These are phyloP conservation scores for Glarea lozoyensis DNA, from an alignment of 495 filamentous ascomycete species.

Conservation along the genomic window DNA sequence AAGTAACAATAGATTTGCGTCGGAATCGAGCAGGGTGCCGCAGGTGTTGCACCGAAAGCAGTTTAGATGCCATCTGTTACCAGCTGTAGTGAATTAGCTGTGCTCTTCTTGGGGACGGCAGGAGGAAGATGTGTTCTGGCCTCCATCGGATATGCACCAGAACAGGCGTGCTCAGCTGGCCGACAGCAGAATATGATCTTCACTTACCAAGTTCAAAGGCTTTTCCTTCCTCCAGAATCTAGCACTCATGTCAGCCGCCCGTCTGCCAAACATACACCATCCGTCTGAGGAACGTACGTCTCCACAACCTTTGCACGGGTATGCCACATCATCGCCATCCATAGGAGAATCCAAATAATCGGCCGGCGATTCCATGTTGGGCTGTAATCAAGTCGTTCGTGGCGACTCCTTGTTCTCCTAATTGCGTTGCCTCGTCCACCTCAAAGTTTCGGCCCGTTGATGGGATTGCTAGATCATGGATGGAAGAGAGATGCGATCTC, in stretches of 20 bases:
- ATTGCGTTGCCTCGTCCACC: neutral
- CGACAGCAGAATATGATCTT: neutral
- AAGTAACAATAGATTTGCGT: conserved; percentile 93
- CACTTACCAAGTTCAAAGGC: conserved; percentile 92
- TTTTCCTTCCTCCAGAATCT: conserved; percentile 98
- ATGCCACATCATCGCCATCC: conserved; percentile 80
- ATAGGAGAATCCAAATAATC: conserved; percentile 72
- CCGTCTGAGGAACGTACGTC: conserved; percentile 50
- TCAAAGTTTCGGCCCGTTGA: neutral
- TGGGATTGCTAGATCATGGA: conserved; percentile 17
- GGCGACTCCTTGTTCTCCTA: conserved; percentile 8
- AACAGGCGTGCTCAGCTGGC: neutral
- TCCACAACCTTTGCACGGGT: conserved; percentile 95
- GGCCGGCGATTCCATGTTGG: conserved; percentile 45
- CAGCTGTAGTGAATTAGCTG: conserved; percentile 50
- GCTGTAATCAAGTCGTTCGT: conserved; percentile 2
- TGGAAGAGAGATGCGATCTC: conserved; percentile 13
- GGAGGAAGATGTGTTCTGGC: neutral
- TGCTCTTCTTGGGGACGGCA: neutral
- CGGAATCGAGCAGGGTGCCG: conserved; percentile 89
- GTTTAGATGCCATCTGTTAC: conserved; percentile 98
- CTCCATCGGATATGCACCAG: neutral
- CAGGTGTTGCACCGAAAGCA: conserved; percentile 99
- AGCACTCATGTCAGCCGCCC: conserved; percentile 19
- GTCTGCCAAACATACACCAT: conserved; percentile 14